Base-by-base conservation (phyloP, 1,284 basidiomycete genomes). In the Bondarzewia mesenterica region DNA sequence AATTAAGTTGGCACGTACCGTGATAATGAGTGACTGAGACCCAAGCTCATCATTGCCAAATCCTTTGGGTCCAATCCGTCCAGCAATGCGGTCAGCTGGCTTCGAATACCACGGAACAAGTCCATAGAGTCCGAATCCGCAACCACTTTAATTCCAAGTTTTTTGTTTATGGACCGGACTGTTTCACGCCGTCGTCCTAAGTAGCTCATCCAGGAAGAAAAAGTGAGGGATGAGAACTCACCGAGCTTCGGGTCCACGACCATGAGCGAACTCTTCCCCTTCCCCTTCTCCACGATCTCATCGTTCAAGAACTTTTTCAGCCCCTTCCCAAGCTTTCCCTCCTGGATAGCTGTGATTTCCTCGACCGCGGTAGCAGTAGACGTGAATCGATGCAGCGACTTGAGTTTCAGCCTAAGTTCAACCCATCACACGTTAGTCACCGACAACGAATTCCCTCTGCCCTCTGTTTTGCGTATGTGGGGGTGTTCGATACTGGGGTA, bases 361-460 rank as follows among this genome's bases (percentile, higher is more conserved):
- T 98, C 94, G n/a, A 99, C 95, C n/a, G 96, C 95, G 20, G 87
- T 85, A 23, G 92, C 96, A 8, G 95, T 98, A 42, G 93, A 95
- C 32, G 89, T 89, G 70, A 99, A 99, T 48, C 93, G 89, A 72
- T 99, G 95, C 50, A 99, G 77, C 38, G 93, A 91, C 65, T 95
- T 92, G 50, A 99, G 74, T 71, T 97, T 96, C 54, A 97, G 73
- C 44, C 93, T 95, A 52, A 43, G 36, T 18, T 47, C 56, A 26
- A 43, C 21, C 44, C 44, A 50, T 46, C 29, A 52, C 36, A 23
- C 14, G n/a, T 43, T 22, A 21, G n/a, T n/a, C n/a, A n/a, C n/a
- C n/a, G n/a, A n/a, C n/a, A n/a, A n/a, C n/a, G n/a, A n/a, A n/a
- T n/a, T n/a, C n/a, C n/a, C n/a, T n/a, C n/a, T n/a, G n/a, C n/a